Evolutionary conservation across 2,329 filamentous ascomycete species (phyloP), one percentile per base, ranked within the genome.

Genomic region (Endocalyx cinctus): DNA sequence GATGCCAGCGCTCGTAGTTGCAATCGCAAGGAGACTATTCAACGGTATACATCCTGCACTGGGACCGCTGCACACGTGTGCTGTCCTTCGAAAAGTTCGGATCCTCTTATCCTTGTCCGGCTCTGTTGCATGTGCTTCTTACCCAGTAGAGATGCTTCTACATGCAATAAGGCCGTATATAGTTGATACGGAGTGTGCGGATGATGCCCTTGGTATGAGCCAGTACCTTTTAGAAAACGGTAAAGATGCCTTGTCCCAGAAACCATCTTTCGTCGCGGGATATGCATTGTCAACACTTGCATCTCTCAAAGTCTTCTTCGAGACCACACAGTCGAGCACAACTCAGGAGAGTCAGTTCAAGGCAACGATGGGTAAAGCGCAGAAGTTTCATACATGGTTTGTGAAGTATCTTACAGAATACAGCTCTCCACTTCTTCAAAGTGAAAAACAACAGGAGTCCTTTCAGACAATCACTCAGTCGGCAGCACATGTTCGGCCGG

Each of bases 141-240:
- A 97, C 52, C 85, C 87, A 10, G 59, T 96, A 11, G 87, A 98
- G 57, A 92, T 96, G 85, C 70, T 94, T 1, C 69, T 98, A 2
- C 85, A 88, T 49, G 82, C 84, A 2, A 69, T 95, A 14, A 74
- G 84, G 8, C 79, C 80, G 0, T 94, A 88, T 45, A 67, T 97
- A 5, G 82, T 82, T 2, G 83, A 97, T 46, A 73, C 82, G 0
- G 84, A 94, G 52, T 97, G 90, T 58, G 85, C 89, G 8, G 87
- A 95, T 52, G 92, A 98, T 63, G 82, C 86, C 2, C 70, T 97
- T 27, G 90, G 89, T 0, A 75, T 98, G 20, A 79, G 85, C 39
- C 84, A 87, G 56, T 96, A 94, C 58, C 71, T 99, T 2, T 68
- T 97, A 11, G 67, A 75, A 5, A 72, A 74, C 32, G 88, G 90